phyloP scores from a whole-genome alignment of 306 rosid species.

The Vigna nakashimae region DNA sequence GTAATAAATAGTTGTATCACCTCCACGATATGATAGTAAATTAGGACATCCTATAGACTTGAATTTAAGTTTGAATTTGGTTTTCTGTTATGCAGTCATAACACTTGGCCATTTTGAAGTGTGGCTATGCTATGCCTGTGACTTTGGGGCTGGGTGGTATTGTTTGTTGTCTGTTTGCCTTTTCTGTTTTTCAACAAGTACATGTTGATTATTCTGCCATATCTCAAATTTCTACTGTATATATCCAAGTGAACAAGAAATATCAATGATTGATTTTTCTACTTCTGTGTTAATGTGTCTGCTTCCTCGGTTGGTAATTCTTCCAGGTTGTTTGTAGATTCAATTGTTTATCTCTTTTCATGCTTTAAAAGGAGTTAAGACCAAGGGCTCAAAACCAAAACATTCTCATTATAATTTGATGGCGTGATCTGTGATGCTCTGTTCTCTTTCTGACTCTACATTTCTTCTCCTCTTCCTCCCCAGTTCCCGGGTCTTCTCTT shows the following conservation, averaged over 20 bases:
- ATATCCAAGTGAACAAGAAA: background rate
- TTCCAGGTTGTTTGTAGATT: slow-evolving; percentile 32
- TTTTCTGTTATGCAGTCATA: slow-evolving; percentile 8
- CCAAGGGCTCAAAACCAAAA: background rate
- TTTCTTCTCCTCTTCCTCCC: background rate
- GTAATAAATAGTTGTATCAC: background rate
- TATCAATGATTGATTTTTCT: slow-evolving; percentile 15
- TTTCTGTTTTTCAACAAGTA: background rate
- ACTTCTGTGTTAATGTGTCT: slow-evolving; percentile 20
- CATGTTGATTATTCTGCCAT: slow-evolving; percentile 16
- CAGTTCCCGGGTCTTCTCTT: background rate
- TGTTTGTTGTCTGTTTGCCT: slow-evolving; percentile 21
- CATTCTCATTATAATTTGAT: slow-evolving; percentile 22
- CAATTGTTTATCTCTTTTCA: slow-evolving; percentile 9
- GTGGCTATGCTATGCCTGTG: slow-evolving; percentile 5
- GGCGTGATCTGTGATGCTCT: background rate
- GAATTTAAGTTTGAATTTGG: slow-evolving; percentile 24
- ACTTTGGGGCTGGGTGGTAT: background rate
- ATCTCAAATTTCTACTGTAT: slow-evolving; percentile 4
- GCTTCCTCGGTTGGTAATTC: slow-evolving; percentile 15
- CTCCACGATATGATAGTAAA: background rate
- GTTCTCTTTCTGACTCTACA: background rate
- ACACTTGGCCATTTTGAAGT: slow-evolving; percentile 23
- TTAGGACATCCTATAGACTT: slow-evolving; percentile 5
- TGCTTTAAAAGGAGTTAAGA: background rate